phyloP scores from a whole-genome alignment of 495 filamentous ascomycete species.

The Venustampulla echinocandica region DNA sequence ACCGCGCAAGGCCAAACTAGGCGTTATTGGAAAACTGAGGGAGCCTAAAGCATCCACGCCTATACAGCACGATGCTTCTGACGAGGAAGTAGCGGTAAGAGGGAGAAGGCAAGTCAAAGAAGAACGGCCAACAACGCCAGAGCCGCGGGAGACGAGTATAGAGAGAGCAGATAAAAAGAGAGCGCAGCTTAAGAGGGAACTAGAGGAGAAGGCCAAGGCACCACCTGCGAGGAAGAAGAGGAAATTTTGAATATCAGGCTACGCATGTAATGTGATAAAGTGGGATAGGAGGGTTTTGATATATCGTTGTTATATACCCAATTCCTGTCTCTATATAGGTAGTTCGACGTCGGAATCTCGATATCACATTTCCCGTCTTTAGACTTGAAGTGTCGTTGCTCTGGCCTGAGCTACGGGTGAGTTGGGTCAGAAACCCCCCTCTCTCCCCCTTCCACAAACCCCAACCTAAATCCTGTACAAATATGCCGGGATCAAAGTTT shows the following conservation, averaged over 20 bases:
- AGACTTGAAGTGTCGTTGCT: too few relatives aligned
- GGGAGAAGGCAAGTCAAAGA: not conserved
- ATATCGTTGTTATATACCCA: too few relatives aligned
- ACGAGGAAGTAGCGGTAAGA: not conserved
- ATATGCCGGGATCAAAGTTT: too few relatives aligned
- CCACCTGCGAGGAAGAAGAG: conserved; percentile 62
- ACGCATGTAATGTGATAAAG: too few relatives aligned
- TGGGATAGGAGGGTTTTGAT: too few relatives aligned
- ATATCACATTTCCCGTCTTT: too few relatives aligned
- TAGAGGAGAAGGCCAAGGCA: conserved; percentile 57
- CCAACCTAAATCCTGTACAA: too few relatives aligned
- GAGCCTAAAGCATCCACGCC: conserved; percentile 16
- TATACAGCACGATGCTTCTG: conserved; percentile 25
- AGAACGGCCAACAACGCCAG: not conserved
- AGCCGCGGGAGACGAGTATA: conserved; percentile 32
- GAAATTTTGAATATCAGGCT: conserved; percentile 53
- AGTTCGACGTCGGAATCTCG: too few relatives aligned
- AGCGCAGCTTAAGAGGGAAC: conserved; percentile 52
- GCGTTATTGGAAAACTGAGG: conserved; percentile 9
- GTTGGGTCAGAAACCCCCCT: too few relatives aligned
- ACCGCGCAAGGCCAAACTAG: conserved; percentile 4
- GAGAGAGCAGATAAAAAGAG: conserved; percentile 56
- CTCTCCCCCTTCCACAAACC: too few relatives aligned
- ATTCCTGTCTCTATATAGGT: too few relatives aligned
- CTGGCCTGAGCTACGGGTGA: too few relatives aligned